Base-by-base conservation (phyloP, 2,329 filamentous ascomycete genomes). In the Fonsecaea monophora region DNA sequence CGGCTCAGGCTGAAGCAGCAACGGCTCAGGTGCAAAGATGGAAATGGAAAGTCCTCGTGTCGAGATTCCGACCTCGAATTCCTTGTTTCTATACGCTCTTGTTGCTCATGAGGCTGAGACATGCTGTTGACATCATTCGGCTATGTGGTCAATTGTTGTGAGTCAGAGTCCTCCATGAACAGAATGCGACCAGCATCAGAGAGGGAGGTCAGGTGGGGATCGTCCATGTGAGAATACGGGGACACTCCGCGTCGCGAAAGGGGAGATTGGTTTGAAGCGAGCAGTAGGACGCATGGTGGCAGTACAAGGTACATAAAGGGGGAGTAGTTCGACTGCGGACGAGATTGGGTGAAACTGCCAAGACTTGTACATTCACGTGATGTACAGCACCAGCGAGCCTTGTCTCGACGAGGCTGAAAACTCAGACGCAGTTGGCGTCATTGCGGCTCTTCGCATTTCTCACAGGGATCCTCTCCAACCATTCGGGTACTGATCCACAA, bases 351-450 rank as follows among this genome's bases (percentile, higher is more conserved):
- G 42, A 48, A 48, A 10, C n/a, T 5, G 42, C 42, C 42, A 42
- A 42, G 40, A 48, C 2, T 4, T 5, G 15, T 48, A 21, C 25
- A 10, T 34, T 6, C 30, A 35, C 53, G 53, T 54, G 30, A 35
- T 18, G 30, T n/a, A 35, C 53, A 10, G 53, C 25, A 13, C 25
- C 30, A 13, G 30, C n/a, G 18, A 30, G 45, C 18, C 45, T 25
- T 30, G 45, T 30, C 18, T 40, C 35, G n/a, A 34, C 60, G 40
- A 67, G 64, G 64, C 60, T 67, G 60, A 40, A 55, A 35, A 62
- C 12, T 10, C 35, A 37, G 13, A 50, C 57, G 57, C 50, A 67
- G 30, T 32, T 67, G 58, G 48, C 60, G 64, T 66, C 59, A 62
- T 59, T 62, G 10, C 13, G 5, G 21, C 35, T 37, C 21, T 48